Evolutionary conservation across 75 land plant genomes (phyloP).

Genomic region (Picea glauca): DNA sequence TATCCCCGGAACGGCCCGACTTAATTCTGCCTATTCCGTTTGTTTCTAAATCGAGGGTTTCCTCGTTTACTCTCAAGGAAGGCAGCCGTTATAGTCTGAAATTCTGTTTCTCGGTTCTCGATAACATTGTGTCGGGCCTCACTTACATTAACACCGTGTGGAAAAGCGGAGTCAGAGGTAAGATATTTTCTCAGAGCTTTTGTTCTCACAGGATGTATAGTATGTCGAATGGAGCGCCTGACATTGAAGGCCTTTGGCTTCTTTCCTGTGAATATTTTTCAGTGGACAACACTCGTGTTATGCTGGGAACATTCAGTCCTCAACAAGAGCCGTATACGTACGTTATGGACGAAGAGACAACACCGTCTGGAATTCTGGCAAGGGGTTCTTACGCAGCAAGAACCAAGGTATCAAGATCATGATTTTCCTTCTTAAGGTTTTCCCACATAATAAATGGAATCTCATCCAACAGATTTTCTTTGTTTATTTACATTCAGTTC

Average conservation of each 20-base stretch:
- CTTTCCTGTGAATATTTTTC: neutral
- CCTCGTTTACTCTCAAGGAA: conserved; percentile 78
- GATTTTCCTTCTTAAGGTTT: too few relatives aligned
- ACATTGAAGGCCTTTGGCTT: neutral
- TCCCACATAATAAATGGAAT: neutral
- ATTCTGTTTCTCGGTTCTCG: conserved; percentile 66
- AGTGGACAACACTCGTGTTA: conserved; percentile 35
- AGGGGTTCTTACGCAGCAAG: conserved; percentile 45
- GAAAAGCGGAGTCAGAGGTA: conserved; percentile 87
- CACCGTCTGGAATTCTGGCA: conserved; percentile 46
- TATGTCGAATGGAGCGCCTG: neutral
- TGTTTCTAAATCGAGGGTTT: conserved; percentile 37
- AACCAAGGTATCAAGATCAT: conserved; percentile 20
- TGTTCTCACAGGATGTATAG: neutral
- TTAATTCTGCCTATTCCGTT: conserved; percentile 64
- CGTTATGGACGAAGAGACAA: conserved; percentile 40
- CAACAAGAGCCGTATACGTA: conserved; percentile 40
- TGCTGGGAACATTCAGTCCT: conserved; percentile 52
- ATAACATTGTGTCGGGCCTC: conserved; percentile 90
- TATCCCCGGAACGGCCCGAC: conserved; percentile 57
- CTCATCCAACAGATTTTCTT: too few relatives aligned
- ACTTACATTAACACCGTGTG: conserved; percentile 80
- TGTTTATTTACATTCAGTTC: neutral
- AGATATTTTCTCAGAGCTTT: neutral
- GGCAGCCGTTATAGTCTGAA: conserved; percentile 69